phyloP scores from a whole-genome alignment of 768 basidiomycete species.

The Pholiota conissans region DNA sequence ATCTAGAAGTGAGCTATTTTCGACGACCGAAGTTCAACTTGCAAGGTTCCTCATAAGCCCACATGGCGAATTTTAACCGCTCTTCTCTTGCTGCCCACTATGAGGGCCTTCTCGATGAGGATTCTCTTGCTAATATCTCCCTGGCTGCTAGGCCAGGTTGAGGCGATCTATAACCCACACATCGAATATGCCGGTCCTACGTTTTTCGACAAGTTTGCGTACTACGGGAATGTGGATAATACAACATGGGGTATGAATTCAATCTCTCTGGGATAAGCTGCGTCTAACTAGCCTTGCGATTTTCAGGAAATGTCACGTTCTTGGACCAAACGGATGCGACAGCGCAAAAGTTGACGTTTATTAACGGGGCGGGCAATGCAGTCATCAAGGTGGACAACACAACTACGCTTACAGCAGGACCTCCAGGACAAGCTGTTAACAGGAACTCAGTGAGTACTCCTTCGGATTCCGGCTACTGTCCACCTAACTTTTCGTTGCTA shows the following conservation, averaged over 20 bases:
- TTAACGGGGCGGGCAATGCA: conserved; percentile 61
- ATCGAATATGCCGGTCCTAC: conserved; percentile 44
- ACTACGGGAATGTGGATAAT: conserved; percentile 50
- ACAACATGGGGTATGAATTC: conserved; percentile 38
- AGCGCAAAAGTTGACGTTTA: conserved; percentile 51
- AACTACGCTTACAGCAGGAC: conserved; percentile 41
- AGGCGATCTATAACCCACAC: conserved; percentile 33
- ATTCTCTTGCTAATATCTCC: neutral
- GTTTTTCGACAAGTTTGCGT: conserved; percentile 60
- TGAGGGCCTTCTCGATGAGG: neutral
- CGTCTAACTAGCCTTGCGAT: neutral
- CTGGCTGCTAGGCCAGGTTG: conserved; percentile 3
- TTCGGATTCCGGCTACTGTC: neutral
- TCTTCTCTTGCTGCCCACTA: neutral
- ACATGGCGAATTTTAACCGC: neutral
- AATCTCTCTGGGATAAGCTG: neutral
- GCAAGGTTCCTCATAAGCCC: neutral
- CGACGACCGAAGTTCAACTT: too few species aligned
- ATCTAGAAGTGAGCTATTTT: too few species aligned
- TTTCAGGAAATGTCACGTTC: conserved; percentile 63
- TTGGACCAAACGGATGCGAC: conserved; percentile 47
- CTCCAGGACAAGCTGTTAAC: conserved; percentile 18
- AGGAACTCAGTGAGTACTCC: conserved; percentile 51
- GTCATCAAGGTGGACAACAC: conserved; percentile 77
- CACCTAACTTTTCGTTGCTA: too few species aligned